Percentiles rank a stretch among this genome's conserved stretches.
These are phyloP conservation scores for Candida railenensis DNA, from an alignment of 805 yeast species.

Conservation along the genomic window DNA sequence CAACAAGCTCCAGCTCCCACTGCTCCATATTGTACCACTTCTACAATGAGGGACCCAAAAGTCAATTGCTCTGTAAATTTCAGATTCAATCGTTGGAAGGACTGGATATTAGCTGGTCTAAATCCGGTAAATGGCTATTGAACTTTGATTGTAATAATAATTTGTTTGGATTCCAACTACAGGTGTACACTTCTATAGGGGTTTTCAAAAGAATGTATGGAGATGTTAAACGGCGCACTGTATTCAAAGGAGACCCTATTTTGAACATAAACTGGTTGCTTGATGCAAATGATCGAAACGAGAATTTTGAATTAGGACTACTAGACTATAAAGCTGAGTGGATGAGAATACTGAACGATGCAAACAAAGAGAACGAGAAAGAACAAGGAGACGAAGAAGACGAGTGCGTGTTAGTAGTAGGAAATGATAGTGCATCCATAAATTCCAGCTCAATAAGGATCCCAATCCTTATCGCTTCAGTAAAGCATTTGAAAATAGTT, in stretches of 20 bases:
- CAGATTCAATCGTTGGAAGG: slow-evolving; percentile 14
- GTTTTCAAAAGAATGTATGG: slow-evolving; percentile 8
- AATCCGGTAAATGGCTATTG: slow-evolving; percentile 33
- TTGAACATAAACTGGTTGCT: slow-evolving; percentile 14
- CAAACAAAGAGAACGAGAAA: not conserved
- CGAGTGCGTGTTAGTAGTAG: not conserved
- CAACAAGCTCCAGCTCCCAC: slow-evolving; percentile 13
- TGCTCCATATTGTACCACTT: slow-evolving; percentile 23
- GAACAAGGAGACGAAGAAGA: not conserved
- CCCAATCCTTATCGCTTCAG: not conserved
- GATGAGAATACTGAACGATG: not conserved
- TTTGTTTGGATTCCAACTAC: slow-evolving; percentile 28
- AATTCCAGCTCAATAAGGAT: not conserved
- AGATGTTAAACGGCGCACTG: slow-evolving; percentile 1
- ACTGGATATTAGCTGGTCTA: slow-evolving; percentile 27
- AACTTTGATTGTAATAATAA: slow-evolving; percentile 20
- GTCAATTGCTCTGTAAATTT: slow-evolving; percentile 22
- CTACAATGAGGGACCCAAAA: slow-evolving; percentile 30
- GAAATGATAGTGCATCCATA: not conserved
- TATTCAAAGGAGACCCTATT: slow-evolving; percentile 11
- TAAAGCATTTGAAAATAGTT: not conserved
- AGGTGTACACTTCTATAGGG: slow-evolving; percentile 27
- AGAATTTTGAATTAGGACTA: not conserved
- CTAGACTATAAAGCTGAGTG: slow-evolving; percentile 1
- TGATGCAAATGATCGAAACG: slow-evolving; percentile 10